phyloP scores from a whole-genome alignment of 2,329 filamentous ascomycete species.

The Penicillium crustosum region DNA sequence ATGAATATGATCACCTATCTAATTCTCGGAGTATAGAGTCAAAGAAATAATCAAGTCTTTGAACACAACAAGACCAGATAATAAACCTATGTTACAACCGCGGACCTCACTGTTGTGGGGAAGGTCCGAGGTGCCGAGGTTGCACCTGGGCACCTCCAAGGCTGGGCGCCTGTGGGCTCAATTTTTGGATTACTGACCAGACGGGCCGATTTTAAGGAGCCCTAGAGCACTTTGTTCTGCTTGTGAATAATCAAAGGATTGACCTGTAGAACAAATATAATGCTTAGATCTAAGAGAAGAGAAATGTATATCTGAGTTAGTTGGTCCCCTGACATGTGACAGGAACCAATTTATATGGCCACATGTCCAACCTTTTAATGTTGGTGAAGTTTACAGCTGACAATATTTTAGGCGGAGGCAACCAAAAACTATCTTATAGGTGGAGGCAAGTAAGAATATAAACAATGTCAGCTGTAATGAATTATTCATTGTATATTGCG shows the following conservation, averaged over 20 bases:
- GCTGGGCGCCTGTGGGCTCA: neutral
- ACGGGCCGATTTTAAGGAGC: neutral
- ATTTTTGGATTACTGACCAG: conserved; percentile 6
- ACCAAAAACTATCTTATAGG: no score
- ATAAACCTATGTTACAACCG: conserved; percentile 16
- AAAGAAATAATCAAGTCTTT: neutral
- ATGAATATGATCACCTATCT: neutral
- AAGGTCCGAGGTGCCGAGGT: conserved; percentile 35
- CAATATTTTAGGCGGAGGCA: neutral
- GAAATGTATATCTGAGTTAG: neutral
- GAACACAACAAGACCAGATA: conserved; percentile 7
- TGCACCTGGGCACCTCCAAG: neutral
- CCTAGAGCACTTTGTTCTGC: neutral
- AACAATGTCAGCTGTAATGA: no score
- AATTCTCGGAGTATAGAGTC: neutral
- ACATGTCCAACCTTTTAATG: neutral
- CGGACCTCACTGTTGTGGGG: conserved; percentile 30
- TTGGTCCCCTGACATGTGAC: conserved; percentile 1
- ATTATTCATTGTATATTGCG: neutral
- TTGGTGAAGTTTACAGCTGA: neutral
- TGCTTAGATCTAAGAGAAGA: neutral
- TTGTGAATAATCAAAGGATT: neutral
- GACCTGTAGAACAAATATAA: neutral
- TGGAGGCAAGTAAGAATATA: neutral
- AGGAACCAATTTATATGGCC: neutral